phyloP scores from a whole-genome alignment of 768 basidiomycete species.

The Leccinum boreale region DNA sequence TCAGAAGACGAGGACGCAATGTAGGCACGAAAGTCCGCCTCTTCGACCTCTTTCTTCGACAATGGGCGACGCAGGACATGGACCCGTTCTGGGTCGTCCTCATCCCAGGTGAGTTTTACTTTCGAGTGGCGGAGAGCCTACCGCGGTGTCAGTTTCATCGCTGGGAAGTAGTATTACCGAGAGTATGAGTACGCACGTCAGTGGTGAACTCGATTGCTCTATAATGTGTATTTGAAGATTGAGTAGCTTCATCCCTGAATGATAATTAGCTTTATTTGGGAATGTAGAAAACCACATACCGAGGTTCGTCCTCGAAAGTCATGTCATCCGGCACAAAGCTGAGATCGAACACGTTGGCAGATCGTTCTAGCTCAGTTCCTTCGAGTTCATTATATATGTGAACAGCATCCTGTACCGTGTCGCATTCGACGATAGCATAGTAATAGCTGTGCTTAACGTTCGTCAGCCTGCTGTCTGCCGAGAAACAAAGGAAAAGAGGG shows the following conservation, averaged over 20 bases:
- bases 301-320: conserved; percentile 73
- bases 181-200: conserved; percentile 54
- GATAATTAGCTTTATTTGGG: not conserved
- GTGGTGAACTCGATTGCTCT: conserved; percentile 88
- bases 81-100: conserved; percentile 87
- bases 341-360: conserved; percentile 93
- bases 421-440: conserved; percentile 91
- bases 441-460: conserved; percentile 64
- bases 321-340: conserved; percentile 92
- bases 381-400: conserved; percentile 86
- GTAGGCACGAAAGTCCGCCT: conserved; percentile 83
- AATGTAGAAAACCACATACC: conserved; percentile 40
- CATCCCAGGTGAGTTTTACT: conserved; percentile 98
- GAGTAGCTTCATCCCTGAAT: conserved; percentile 78
- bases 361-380: conserved; percentile 93
- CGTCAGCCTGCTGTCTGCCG: not conserved
- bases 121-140: conserved; percentile 97
- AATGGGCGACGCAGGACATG: conserved; percentile 76
- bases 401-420: conserved; percentile 68
- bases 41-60: conserved; percentile 84
- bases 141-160: not conserved
- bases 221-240: conserved; percentile 55
- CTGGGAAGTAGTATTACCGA: not conserved
- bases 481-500: not conserved
- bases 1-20: conserved; percentile 71